Evolutionary conservation across 352 stramenopile species (phyloP).

Genomic region (Phytophthora quininea): DNA sequence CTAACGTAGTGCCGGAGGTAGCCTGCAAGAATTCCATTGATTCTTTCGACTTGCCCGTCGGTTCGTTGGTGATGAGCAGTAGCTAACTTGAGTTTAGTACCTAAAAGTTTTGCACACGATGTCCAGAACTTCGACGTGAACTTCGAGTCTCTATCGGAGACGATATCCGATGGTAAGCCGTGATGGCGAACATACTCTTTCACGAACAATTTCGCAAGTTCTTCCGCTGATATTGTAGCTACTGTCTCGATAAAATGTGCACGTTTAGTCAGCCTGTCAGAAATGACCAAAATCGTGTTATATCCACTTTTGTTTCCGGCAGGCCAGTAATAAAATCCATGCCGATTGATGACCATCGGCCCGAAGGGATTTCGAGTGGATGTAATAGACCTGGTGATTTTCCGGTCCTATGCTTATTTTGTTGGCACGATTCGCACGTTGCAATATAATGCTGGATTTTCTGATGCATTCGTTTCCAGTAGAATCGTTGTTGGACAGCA

Average conservation of each 20-base stretch:
- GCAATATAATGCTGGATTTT: not conserved
- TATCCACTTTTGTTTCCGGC: not conserved
- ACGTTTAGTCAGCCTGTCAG: not conserved
- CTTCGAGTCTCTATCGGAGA: too few species aligned
- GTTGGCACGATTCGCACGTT: not conserved
- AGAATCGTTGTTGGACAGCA: not conserved
- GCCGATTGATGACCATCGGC: not conserved
- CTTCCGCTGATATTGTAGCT: not conserved
- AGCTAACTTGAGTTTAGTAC: not conserved
- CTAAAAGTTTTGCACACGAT: not conserved
- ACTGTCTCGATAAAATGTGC: not conserved
- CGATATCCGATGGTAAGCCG: not conserved
- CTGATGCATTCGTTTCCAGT: not conserved
- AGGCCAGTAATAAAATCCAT: not conserved
- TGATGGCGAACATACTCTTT: not conserved
- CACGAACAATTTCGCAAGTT: not conserved
- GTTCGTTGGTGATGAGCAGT: not conserved
- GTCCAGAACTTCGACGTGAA: not conserved
- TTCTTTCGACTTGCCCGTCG: not conserved
- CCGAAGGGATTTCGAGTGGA: not conserved
- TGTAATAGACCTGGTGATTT: not conserved
- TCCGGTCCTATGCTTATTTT: not conserved
- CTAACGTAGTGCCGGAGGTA: not conserved
- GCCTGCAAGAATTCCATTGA: not conserved
- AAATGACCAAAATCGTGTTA: not conserved